Evolutionary conservation across 257 asterid genomes (phyloP).

Genomic region (Knoxia roxburghii): DNA sequence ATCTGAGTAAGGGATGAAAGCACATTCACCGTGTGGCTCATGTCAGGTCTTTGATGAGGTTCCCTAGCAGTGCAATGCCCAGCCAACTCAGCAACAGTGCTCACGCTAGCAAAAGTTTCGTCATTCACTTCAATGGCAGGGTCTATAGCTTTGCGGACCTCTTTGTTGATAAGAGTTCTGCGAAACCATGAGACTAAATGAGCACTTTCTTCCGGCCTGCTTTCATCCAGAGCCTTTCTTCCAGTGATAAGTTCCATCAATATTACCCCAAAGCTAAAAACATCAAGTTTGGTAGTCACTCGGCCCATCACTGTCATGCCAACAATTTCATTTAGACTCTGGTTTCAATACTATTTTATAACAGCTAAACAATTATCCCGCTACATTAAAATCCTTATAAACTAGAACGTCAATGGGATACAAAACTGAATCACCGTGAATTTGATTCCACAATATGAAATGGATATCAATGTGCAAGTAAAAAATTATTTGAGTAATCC

Average conservation of each 20-base stretch:
- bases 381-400: too few species aligned
- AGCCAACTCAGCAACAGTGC: constrained; percentile 69
- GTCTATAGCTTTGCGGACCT: constrained; percentile 50
- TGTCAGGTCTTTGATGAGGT: constrained; percentile 78
- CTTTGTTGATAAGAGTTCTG: constrained; percentile 52
- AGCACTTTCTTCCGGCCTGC: constrained; percentile 54
- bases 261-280: constrained; percentile 75
- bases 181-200: constrained; percentile 87
- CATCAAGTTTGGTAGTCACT: constrained; percentile 79
- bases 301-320: constrained; percentile 61
- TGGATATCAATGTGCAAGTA: too few species aligned
- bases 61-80: constrained; percentile 80
- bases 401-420: too few species aligned
- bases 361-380: too few species aligned
- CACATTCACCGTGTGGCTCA: constrained; percentile 77
- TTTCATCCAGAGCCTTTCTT: too few species aligned
- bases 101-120: constrained; percentile 54
- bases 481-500: too few species aligned
- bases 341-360: neutral
- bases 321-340: constrained; percentile 2
- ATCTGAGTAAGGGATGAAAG: constrained; percentile 73
- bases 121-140: constrained; percentile 47
- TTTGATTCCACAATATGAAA: too few species aligned
- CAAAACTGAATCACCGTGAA: too few species aligned
- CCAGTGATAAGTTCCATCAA: constrained; percentile 82